Conservation (phyloP, 1,284 basidiomycete species). For the Heterobasidion occidentale region DNA sequence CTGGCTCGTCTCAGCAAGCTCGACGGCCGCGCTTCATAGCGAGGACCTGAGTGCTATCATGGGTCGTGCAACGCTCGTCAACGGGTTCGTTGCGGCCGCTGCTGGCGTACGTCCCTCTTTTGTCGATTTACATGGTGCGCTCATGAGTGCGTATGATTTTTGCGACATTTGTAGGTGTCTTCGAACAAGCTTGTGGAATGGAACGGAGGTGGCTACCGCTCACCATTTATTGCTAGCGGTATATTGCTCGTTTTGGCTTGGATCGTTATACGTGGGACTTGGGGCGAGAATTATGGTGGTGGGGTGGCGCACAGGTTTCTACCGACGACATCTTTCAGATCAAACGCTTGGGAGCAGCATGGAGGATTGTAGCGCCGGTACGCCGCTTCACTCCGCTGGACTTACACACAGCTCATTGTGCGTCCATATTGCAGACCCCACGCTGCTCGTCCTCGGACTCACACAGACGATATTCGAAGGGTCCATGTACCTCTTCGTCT, state of each 20-base stretch:
- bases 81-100: constrained; percentile 60
- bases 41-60: constrained; percentile 61
- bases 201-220: constrained; percentile 29
- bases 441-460: constrained; percentile 59
- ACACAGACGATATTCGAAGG: constrained; percentile 75
- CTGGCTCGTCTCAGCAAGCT: constrained; percentile 56
- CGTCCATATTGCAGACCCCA: constrained; percentile 34
- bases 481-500: constrained; percentile 78
- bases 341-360: constrained; percentile 47
- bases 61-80: constrained; percentile 62
- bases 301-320: constrained; percentile 22
- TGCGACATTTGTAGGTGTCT: constrained; percentile 3
- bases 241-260: constrained; percentile 44
- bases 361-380: constrained; percentile 51
- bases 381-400: constrained; percentile 7
- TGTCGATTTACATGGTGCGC: not conserved
- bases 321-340: constrained; percentile 40
- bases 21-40: constrained; percentile 43
- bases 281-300: constrained; percentile 64
- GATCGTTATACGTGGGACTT: constrained; percentile 46
- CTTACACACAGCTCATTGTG: not conserved
- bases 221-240: constrained; percentile 62
- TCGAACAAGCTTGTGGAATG: constrained; percentile 18
- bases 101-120: constrained; percentile 39
- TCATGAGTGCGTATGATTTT: not conserved